phyloP scores from a whole-genome alignment of 345 rosid species.

The Moricandia moricandioides region DNA sequence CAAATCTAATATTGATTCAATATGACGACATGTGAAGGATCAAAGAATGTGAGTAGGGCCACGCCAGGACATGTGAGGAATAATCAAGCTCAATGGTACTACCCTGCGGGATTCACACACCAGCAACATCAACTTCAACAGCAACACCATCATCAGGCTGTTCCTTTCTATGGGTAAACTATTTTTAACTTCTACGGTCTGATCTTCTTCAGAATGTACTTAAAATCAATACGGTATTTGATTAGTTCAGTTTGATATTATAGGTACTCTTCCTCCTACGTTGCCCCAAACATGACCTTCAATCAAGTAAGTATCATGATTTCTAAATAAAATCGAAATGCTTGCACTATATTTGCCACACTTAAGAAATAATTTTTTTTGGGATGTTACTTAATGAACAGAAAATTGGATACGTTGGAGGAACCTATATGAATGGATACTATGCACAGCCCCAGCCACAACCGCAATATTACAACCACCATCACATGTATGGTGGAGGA shows the following conservation, averaged over 20 bases:
- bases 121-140: slow-evolving; percentile 39
- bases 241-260: slow-evolving; percentile 8
- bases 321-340: not conserved
- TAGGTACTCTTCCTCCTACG: slow-evolving; percentile 72
- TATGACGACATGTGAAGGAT: slow-evolving; percentile 43
- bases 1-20: too few relatives aligned
- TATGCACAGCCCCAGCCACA: slow-evolving; percentile 38
- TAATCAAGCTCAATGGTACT: slow-evolving; percentile 80
- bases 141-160: slow-evolving; percentile 49
- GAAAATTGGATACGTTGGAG: slow-evolving; percentile 73
- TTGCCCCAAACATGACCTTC: slow-evolving; percentile 57
- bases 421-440: slow-evolving; percentile 70
- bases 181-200: not conserved
- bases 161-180: slow-evolving; percentile 75
- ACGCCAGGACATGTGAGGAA: slow-evolving; percentile 48
- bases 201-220: not conserved
- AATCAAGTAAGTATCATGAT: slow-evolving; percentile 55
- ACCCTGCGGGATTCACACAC: slow-evolving; percentile 60
- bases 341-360: not conserved
- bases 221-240: not conserved
- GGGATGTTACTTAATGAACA: slow-evolving; percentile 25
- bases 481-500: slow-evolving; percentile 41
- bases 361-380: not conserved
- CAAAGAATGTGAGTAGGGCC: slow-evolving; percentile 52
- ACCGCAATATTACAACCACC: slow-evolving; percentile 30